Evolutionary conservation across 1,139 yeast genomes (phyloP).

Genomic region (Taphrina communis): DNA sequence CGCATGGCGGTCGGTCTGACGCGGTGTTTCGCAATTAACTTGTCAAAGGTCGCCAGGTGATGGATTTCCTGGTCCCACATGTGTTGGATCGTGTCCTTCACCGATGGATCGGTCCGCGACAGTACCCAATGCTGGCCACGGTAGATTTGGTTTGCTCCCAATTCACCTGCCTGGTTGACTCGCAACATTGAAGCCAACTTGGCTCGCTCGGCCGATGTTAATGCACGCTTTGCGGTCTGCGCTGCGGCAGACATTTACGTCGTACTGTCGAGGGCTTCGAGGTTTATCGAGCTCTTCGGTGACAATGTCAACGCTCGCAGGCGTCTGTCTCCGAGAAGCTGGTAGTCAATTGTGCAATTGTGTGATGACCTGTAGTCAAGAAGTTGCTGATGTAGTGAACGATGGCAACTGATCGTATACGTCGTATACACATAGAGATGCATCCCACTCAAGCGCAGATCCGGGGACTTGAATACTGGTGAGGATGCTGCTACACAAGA

Average conservation of each 20-base stretch:
- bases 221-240: conserved; percentile 21
- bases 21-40: conserved; percentile 72
- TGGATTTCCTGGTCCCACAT: conserved; percentile 99
- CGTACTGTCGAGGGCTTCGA: too few species aligned
- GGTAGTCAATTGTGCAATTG: too few species aligned
- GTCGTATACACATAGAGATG: background rate
- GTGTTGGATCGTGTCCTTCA: conserved; percentile 76
- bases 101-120: conserved; percentile 63
- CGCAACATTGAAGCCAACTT: conserved; percentile 56
- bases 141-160: conserved; percentile 95
- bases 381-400: conserved; percentile 2
- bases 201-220: conserved; percentile 33
- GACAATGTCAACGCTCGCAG: too few species aligned
- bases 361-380: background rate
- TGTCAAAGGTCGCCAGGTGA: conserved; percentile 84
- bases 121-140: conserved; percentile 86
- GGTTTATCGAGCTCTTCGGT: too few species aligned
- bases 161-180: conserved; percentile 97
- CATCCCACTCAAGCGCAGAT: background rate
- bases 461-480: too few species aligned
- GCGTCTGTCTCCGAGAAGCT: too few species aligned
- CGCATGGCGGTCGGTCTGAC: conserved; percentile 90
- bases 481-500: too few species aligned
- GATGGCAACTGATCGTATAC: background rate
- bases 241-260: conserved; percentile 3